phyloP scores from a whole-genome alignment of 2,329 filamentous ascomycete species.

The Coniella lustricola region DNA sequence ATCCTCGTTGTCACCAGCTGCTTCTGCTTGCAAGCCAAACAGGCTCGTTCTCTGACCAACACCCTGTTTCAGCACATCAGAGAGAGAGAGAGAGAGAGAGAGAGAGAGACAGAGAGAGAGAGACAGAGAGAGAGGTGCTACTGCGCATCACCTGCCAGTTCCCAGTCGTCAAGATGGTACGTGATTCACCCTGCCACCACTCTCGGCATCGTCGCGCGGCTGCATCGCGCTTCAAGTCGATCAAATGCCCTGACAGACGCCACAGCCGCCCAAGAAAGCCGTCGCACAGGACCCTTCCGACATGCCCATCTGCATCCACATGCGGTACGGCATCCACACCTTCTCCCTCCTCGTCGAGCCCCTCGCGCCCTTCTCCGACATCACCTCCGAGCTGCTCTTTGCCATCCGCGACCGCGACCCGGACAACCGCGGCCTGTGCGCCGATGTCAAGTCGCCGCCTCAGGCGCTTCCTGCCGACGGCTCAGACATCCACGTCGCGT shows the following conservation, averaged over 20 bases:
- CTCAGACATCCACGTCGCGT: slow-evolving; percentile 36
- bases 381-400: slow-evolving; percentile 52
- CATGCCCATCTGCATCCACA: slow-evolving; percentile 56
- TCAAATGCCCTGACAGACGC: background rate
- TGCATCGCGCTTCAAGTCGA: background rate
- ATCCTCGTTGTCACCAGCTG: too few relatives aligned
- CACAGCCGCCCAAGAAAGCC: slow-evolving; percentile 6
- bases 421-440: slow-evolving; percentile 35
- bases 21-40: too few relatives aligned
- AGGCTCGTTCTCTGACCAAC: too few relatives aligned
- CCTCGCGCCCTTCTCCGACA: slow-evolving; percentile 45
- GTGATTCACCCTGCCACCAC: background rate
- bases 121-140: too few relatives aligned
- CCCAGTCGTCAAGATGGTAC: slow-evolving; percentile 17
- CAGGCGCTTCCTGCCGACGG: slow-evolving; percentile 35
- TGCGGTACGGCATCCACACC: slow-evolving; percentile 67
- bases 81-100: too few relatives aligned
- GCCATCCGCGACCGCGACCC: slow-evolving; percentile 53
- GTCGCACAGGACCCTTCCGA: slow-evolving; percentile 27
- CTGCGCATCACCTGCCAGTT: too few relatives aligned
- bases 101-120: too few relatives aligned
- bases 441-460: slow-evolving; percentile 23
- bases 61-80: too few relatives aligned
- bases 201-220: background rate
- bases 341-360: slow-evolving; percentile 61